These are phyloP conservation scores for Lasiosphaeria hispida DNA, from an alignment of 495 filamentous ascomycete genomes.

Conservation along the genomic window DNA sequence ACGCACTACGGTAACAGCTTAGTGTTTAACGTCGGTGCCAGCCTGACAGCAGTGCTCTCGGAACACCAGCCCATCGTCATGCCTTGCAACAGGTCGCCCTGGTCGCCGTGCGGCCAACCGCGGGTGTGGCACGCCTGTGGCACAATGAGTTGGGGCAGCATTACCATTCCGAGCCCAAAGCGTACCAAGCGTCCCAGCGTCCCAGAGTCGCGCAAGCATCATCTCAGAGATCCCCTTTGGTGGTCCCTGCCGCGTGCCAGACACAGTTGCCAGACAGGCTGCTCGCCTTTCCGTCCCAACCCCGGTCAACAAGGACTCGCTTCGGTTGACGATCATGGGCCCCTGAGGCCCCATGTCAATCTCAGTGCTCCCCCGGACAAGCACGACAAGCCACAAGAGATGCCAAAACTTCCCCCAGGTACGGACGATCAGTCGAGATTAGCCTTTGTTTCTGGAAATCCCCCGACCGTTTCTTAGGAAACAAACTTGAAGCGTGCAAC, in stretches of 20 bases:
- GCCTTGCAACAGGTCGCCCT: slow-evolving; percentile 22
- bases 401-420: slow-evolving; percentile 10
- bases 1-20: slow-evolving; percentile 9
- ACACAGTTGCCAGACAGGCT: slow-evolving; percentile 32
- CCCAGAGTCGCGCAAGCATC: slow-evolving; percentile 4
- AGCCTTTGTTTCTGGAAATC: slow-evolving; percentile 37
- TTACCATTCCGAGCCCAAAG: slow-evolving; percentile 24
- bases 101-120: slow-evolving; percentile 21
- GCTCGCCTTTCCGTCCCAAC: slow-evolving; percentile 28
- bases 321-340: slow-evolving; percentile 27
- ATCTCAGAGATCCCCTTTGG: slow-evolving; percentile 11
- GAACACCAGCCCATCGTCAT: slow-evolving; percentile 31
- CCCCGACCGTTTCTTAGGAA: slow-evolving; percentile 30
- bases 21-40: slow-evolving; percentile 18
- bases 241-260: slow-evolving; percentile 29
- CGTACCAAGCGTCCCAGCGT: slow-evolving; percentile 20
- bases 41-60: slow-evolving; percentile 16
- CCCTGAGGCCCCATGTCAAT: slow-evolving; percentile 28
- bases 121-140: slow-evolving; percentile 26
- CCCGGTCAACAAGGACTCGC: slow-evolving; percentile 27
- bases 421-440: slow-evolving; percentile 25
- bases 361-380: slow-evolving; percentile 7
- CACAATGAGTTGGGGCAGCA: slow-evolving; percentile 22
- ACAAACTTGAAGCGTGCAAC: slow-evolving; percentile 20
- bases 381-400: slow-evolving; percentile 12